phyloP scores from a whole-genome alignment of 2,329 filamentous ascomycete species.

The Colletotrichum tropicicola region DNA sequence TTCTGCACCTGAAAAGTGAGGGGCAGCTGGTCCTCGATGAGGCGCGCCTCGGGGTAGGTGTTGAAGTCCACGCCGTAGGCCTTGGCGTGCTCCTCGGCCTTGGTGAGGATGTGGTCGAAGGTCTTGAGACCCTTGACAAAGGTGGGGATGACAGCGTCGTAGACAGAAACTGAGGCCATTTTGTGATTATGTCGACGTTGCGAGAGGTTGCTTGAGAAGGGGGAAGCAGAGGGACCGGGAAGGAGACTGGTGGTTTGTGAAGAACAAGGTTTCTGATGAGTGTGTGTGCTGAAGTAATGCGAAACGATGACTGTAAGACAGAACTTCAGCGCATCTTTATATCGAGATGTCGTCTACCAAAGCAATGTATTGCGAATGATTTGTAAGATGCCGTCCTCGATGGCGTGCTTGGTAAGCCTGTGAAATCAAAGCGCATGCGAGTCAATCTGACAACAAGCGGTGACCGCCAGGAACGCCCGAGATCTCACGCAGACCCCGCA shows the following conservation, averaged over 20 bases:
- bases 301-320: neutral
- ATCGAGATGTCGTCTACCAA: neutral
- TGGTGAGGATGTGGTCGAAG: conserved; percentile 40
- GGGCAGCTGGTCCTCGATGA: conserved; percentile 45
- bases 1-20: conserved; percentile 45
- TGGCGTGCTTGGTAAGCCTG: conserved; percentile 26
- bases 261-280: neutral
- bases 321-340: neutral
- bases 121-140: conserved; percentile 35
- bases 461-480: neutral
- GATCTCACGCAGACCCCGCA: neutral
- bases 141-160: conserved; percentile 39
- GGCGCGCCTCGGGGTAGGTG: conserved; percentile 34
- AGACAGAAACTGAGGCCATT: conserved; percentile 40
- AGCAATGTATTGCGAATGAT: neutral
- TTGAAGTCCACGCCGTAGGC: conserved; percentile 35
- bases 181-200: conserved; percentile 35
- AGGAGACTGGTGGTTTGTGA: neutral
- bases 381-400: neutral
- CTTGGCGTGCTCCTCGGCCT: conserved; percentile 39
- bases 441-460: conserved; percentile 6
- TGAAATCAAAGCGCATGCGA: neutral
- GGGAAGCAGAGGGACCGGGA: neutral
- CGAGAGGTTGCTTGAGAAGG: neutral
- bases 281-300: conserved; percentile 1